Evolutionary conservation across 495 filamentous ascomycete genomes (phyloP).

Genomic region (Lasiosphaeriaceae sp.): DNA sequence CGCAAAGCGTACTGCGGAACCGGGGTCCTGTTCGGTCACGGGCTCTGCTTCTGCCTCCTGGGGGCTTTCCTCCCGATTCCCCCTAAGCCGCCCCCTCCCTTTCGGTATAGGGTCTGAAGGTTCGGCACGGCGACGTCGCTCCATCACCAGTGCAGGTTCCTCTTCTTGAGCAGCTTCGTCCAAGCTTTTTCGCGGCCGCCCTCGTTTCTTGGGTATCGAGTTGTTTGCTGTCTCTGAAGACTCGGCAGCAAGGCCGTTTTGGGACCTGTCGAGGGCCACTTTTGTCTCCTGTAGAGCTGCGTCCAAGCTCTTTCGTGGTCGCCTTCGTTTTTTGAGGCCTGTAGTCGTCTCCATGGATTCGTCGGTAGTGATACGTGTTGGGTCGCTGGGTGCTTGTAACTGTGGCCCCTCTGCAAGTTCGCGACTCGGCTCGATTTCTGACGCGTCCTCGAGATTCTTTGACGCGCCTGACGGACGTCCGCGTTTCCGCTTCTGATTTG

Average conservation of each 20-base stretch:
- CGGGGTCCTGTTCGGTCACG: not conserved
- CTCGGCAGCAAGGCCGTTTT: not conserved
- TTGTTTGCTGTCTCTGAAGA: not conserved
- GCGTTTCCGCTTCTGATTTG: constrained; percentile 41
- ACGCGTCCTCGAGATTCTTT: constrained; percentile 32
- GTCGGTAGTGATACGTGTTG: not conserved
- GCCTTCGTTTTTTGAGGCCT: constrained; percentile 19
- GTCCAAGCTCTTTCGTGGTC: constrained; percentile 13
- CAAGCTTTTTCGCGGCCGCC: constrained; percentile 13
- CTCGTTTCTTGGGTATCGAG: constrained; percentile 16
- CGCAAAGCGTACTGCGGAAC: no score
- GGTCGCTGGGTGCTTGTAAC: not conserved
- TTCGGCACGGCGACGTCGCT: not conserved
- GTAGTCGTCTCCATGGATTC: not conserved
- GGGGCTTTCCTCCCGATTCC: no score
- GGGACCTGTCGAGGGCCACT: no score
- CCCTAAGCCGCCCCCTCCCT: not conserved
- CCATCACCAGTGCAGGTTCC: not conserved
- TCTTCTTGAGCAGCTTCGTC: not conserved
- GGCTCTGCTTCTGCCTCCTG: not conserved
- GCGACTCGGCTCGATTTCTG: constrained; percentile 3
- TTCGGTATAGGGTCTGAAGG: not conserved
- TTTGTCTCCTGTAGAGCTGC: not conserved
- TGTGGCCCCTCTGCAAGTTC: not conserved
- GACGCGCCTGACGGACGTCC: constrained; percentile 39